A percentile compares a stretch with the other conserved stretches of the same genome.
Evolutionary conservation across 129 eudicot species (phyloP).

Genomic region (Centella asiatica): DNA sequence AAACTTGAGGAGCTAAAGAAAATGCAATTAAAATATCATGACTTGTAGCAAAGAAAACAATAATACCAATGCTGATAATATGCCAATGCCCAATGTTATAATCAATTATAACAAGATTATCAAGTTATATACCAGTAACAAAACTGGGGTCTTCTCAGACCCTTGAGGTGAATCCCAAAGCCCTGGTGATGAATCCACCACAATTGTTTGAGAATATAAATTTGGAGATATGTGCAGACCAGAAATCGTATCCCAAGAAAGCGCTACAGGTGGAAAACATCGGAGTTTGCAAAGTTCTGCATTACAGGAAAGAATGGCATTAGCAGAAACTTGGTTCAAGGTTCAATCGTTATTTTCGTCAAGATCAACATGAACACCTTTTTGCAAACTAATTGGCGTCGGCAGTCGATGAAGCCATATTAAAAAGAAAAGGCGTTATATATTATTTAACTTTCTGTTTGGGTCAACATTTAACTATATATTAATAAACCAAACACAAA

Average conservation of each 20-base stretch:
- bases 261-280: conserved; percentile 95
- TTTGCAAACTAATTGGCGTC: too few relatives aligned
- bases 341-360: not conserved
- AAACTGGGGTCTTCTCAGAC: conserved; percentile 64
- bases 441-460: not conserved
- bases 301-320: conserved; percentile 16
- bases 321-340: conserved; percentile 3
- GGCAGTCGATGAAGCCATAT: too few relatives aligned
- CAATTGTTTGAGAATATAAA: conserved; percentile 59
- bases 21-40: not conserved
- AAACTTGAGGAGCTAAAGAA: conserved; percentile 1
- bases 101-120: not conserved
- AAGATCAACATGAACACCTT: too few relatives aligned
- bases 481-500: not conserved
- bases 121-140: conserved; percentile 61
- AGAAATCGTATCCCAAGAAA: conserved; percentile 81
- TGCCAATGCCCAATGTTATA: not conserved
- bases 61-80: not conserved
- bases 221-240: conserved; percentile 84
- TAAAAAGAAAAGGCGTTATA: too few relatives aligned
- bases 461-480: not conserved
- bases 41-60: not conserved
- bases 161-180: conserved; percentile 70
- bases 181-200: conserved; percentile 94
- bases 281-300: conserved; percentile 84